Evolutionary conservation across 768 basidiomycete species (phyloP), one percentile per base, ranked within the genome.

Genomic region (Polyporus arcularius): DNA sequence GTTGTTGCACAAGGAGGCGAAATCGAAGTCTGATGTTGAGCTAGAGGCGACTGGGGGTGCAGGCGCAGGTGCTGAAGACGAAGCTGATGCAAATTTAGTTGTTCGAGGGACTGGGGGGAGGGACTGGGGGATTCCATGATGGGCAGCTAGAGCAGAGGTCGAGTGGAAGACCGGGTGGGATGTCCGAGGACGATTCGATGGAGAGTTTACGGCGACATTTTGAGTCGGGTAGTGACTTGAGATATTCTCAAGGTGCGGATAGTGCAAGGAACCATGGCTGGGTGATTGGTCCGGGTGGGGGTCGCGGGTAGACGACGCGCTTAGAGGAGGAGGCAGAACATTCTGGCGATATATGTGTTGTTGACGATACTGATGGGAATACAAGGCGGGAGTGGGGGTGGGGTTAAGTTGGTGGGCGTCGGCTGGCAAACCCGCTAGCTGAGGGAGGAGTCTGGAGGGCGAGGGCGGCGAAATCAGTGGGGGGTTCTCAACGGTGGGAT

Each of bases 101-200:
- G 84, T 84, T 55, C 84, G 81, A 62, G 89, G 89, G 57, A 84
- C 83, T 54, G 84, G 85, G 48, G 90, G 89, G 50, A 92, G 74
- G 63, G 79, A 82, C 66, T 85, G 82, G 61, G 90, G 89, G 71
- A 91, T 85, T 75, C 89, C 89, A 89, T 90, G 85, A 60, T 90
- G 89, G 69, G 85, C 79, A 68, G 88, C 86, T 58, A 89, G 77
- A 77, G 88, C 89, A 75, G 82, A 81, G 55, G 85, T 76, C 73
- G 83, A 82, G 68, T 78, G 74, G 69, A 89, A 89, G 66, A 89
- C 82, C 76, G 73, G 70, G 58, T 79, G 78, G 42, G 82, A 82
- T 78, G 89, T 88, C 87, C 85, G 76, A 74, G 77, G 88, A 89
- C 87, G 85, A 72, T 75, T 72, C 68, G 75, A 72, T 60, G 72